Evolutionary conservation across 768 basidiomycete species (phyloP).

Genomic region (Tulasnella sp.): DNA sequence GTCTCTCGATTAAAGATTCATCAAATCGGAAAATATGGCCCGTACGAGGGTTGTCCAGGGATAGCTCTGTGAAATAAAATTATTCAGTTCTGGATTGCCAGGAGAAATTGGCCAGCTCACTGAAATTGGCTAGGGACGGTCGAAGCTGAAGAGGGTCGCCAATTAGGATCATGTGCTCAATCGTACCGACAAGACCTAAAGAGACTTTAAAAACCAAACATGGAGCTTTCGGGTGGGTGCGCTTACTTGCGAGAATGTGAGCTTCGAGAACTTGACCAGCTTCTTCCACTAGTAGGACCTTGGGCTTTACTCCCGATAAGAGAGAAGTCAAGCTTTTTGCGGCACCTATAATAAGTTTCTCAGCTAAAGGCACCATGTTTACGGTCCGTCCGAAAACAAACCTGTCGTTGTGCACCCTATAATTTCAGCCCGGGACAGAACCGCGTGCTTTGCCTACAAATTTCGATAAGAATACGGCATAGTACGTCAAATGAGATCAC

Average conservation of each 20-base stretch:
- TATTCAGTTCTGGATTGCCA: background rate
- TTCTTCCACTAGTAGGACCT: slow-evolving; percentile 62
- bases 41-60: slow-evolving; percentile 54
- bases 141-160: slow-evolving; percentile 70
- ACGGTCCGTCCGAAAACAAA: slow-evolving; percentile 19
- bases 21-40: slow-evolving; percentile 52
- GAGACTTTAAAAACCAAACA: background rate
- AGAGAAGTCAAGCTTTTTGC: slow-evolving; percentile 52
- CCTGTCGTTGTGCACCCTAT: slow-evolving; percentile 73
- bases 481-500: background rate
- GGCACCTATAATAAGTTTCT: slow-evolving; percentile 37
- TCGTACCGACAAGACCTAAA: slow-evolving; percentile 41
- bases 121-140: slow-evolving; percentile 50
- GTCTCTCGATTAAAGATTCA: slow-evolving; percentile 64
- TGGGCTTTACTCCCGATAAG: slow-evolving; percentile 47
- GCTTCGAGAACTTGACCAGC: slow-evolving; percentile 76
- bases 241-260: slow-evolving; percentile 40
- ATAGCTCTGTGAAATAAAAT: slow-evolving; percentile 37
- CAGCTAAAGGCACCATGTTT: background rate
- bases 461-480: background rate
- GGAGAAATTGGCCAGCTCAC: slow-evolving; percentile 28
- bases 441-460: slow-evolving; percentile 39
- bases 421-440: slow-evolving; percentile 45
- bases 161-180: slow-evolving; percentile 68
- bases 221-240: background rate